A percentile compares a stretch with the other conserved stretches of the same genome.
Conservation (phyloP, 1,139 yeast genomes). For the Taiozyma sp. region DNA sequence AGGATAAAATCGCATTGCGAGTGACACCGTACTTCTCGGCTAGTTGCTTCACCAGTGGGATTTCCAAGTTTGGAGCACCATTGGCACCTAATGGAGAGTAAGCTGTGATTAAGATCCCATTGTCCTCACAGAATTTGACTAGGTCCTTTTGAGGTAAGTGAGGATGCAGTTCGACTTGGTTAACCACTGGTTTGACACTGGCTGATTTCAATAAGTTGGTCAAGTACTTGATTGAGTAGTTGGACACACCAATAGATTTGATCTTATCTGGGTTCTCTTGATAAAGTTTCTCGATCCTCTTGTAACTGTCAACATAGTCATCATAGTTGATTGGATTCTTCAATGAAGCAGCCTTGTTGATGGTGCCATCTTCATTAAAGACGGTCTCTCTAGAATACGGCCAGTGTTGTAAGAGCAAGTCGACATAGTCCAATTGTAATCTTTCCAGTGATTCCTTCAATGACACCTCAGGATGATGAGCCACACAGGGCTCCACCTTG, state of each 20-base stretch:
- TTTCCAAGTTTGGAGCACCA: slow-evolving; percentile 46
- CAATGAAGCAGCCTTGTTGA: background rate
- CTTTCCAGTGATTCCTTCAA: slow-evolving; percentile 33
- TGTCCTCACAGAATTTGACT: slow-evolving; percentile 35
- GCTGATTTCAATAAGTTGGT: slow-evolving; percentile 42
- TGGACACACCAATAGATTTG: slow-evolving; percentile 57
- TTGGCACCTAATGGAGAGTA: slow-evolving; percentile 56
- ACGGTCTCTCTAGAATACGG: slow-evolving; percentile 42
- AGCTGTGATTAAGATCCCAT: slow-evolving; percentile 46
- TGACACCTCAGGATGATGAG: slow-evolving; percentile 32
- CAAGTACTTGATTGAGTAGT: slow-evolving; percentile 44
- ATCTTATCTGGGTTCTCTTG: slow-evolving; percentile 33
- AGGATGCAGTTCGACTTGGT: slow-evolving; percentile 59
- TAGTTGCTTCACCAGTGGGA: slow-evolving; percentile 36
- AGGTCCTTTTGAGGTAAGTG: slow-evolving; percentile 48
- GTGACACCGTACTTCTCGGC: slow-evolving; percentile 41
- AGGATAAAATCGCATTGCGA: slow-evolving; percentile 43
- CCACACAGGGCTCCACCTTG: slow-evolving; percentile 48
- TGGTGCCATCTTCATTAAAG: slow-evolving; percentile 34
- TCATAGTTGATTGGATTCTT: background rate
- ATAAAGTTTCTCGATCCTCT: slow-evolving; percentile 40
- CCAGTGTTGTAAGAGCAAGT: slow-evolving; percentile 57
- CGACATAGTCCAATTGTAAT: slow-evolving; percentile 52
- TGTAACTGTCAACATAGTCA: slow-evolving; percentile 43
- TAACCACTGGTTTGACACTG: slow-evolving; percentile 42